Percentiles rank a stretch among this genome's conserved stretches.
These are phyloP conservation scores for Cyanodermella asteris DNA, from an alignment of 2,329 filamentous ascomycete species.

Conservation along the genomic window DNA sequence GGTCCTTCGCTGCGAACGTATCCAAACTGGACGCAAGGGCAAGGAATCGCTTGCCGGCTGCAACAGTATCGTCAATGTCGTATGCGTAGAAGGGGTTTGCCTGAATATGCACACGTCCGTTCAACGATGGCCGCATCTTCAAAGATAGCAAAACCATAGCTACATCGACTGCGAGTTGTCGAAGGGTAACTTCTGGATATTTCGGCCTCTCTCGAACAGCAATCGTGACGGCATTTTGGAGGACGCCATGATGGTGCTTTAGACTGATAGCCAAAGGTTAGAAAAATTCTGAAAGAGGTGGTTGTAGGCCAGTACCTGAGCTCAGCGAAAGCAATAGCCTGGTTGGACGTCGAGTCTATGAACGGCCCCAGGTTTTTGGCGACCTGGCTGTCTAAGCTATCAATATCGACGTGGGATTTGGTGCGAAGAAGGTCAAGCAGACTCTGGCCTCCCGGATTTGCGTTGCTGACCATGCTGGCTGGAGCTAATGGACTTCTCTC, in stretches of 20 bases:
- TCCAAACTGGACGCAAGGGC: slow-evolving; percentile 24
- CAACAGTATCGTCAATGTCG: not conserved
- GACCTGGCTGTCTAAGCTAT: slow-evolving; percentile 29
- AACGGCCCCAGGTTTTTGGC: slow-evolving; percentile 26
- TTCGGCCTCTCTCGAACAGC: slow-evolving; percentile 13
- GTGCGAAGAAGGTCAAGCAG: slow-evolving; percentile 23
- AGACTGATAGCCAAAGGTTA: slow-evolving; percentile 24
- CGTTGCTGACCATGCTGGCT: no score
- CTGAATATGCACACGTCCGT: slow-evolving; percentile 27
- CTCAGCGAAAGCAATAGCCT: slow-evolving; percentile 14
- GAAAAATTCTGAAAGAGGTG: slow-evolving; percentile 24
- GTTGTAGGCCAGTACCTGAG: not conserved
- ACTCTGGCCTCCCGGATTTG: no score
- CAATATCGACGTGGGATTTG: slow-evolving; percentile 27
- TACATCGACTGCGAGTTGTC: slow-evolving; percentile 34
- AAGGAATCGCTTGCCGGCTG: slow-evolving; percentile 24
- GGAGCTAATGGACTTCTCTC: no score
- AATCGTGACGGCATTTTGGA: slow-evolving; percentile 17
- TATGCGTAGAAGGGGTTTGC: slow-evolving; percentile 16
- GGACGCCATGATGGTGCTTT: slow-evolving; percentile 16
- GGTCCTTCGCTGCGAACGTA: slow-evolving; percentile 24
- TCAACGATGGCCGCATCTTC: not conserved
- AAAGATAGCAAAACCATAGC: slow-evolving; percentile 18
- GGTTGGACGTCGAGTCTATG: slow-evolving; percentile 32
- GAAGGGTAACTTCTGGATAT: slow-evolving; percentile 16